phyloP scores from a whole-genome alignment of 352 stramenopile genomes.

The Globisporangium cystogenes region DNA sequence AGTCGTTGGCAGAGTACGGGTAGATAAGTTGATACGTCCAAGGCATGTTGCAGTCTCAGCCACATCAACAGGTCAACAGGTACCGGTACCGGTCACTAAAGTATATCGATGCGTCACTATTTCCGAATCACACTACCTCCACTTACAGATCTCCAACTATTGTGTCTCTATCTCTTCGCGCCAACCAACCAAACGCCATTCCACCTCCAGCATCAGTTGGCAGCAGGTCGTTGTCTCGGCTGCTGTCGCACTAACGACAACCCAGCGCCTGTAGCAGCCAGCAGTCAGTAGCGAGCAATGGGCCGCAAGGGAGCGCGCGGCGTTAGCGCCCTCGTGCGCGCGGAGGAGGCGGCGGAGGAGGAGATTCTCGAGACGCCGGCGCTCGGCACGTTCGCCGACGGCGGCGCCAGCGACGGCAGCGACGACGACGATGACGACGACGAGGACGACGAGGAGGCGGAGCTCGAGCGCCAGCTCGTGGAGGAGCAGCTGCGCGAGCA shows the following conservation, averaged over 20 bases:
- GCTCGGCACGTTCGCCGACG: conserved; percentile 37
- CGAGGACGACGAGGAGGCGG: conserved; percentile 54
- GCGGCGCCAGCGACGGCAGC: conserved; percentile 11
- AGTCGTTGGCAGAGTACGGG: background rate
- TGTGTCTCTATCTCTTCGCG: too few species aligned
- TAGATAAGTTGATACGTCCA: background rate
- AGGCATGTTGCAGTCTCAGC: too few species aligned
- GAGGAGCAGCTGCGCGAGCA: conserved; percentile 60
- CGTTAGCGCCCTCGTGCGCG: conserved; percentile 58
- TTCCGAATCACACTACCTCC: too few species aligned
- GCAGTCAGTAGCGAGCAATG: conserved; percentile 16
- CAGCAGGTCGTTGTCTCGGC: background rate
- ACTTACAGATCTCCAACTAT: too few species aligned
- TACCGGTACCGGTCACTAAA: too few species aligned
- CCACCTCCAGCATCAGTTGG: background rate
- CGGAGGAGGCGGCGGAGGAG: conserved; percentile 67
- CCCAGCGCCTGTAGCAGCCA: too few species aligned
- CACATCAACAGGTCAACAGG: too few species aligned
- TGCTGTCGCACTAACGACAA: too few species aligned
- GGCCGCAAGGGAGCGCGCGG: conserved; percentile 30
- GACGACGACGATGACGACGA: conserved; percentile 34
- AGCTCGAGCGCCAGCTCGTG: conserved; percentile 71
- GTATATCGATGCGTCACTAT: too few species aligned
- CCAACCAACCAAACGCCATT: background rate
- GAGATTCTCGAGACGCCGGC: conserved; percentile 83